Evolutionary conservation across 257 asterid genomes (phyloP), one percentile per base, ranked within the genome.

Genomic region (Primulina tabacum): DNA sequence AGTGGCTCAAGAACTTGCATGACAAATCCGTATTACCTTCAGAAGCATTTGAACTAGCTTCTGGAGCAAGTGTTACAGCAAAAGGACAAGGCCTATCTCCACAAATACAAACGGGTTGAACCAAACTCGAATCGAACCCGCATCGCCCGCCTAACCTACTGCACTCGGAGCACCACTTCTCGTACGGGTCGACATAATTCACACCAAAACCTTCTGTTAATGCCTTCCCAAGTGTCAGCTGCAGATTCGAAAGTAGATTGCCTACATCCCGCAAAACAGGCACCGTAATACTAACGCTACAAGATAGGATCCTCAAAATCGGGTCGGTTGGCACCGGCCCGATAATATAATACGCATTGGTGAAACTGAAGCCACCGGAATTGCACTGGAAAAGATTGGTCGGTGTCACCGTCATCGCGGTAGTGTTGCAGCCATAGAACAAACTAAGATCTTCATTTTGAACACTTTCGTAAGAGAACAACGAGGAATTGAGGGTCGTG

Each of bases 241-340:
- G 21, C 40, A 70, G 70, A 28, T 32, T 34, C 50, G 78, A n/a
- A 29, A 82, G 85, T 80, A 18, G 73, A 60, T 20, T 63, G 18
- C 84, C 83, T 0, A 33, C 76, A 4, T 58, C 40, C 61, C 68
- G 77, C 80, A 73, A n/a, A 55, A 90, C 18, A 6, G 83, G 86
- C 56, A 81, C 78, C 5, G 67, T 78, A 63, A 86, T 75, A 5
- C 75, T 77, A 14, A 47, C 52, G 6, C 60, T 80, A 60, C 90
- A 84, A 8, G 26, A 6, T n/a, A 84, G 52, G 1, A 79, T 52
- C 0, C 59, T 70, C 62, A 80, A 56, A 38, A 69, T 52, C 30
- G 88, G 92, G 68, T 84, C 86, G 2, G 74, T 69, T 7, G 90
- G 90, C 21, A 85, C 80, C 26, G 86, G 83, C 11, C 90, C 89